Evolutionary conservation across 192 early-diverging fungal species (phyloP).

Genomic region (Podila epicladia): DNA sequence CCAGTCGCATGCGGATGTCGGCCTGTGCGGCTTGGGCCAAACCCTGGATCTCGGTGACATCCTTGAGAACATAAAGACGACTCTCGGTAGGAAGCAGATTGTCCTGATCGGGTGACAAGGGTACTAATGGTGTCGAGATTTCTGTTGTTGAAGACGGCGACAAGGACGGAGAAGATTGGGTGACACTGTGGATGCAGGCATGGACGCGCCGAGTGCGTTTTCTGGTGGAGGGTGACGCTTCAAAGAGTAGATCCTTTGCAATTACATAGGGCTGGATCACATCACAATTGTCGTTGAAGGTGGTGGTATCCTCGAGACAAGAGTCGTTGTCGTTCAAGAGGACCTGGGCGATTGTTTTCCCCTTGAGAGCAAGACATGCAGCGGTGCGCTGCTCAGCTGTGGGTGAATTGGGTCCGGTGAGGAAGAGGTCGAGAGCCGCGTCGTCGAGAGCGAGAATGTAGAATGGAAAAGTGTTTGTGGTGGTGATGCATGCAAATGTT

Average conservation of each 20-base stretch:
- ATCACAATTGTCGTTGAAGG: neutral
- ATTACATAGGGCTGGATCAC: conserved; percentile 15
- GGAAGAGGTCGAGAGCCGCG: conserved; percentile 31
- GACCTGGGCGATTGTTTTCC: conserved; percentile 9
- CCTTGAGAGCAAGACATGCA: neutral
- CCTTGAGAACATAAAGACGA: conserved; percentile 42
- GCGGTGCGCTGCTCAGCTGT: neutral
- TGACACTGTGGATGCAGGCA: conserved; percentile 22
- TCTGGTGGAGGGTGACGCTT: neutral
- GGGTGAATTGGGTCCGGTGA: neutral
- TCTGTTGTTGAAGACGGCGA: neutral
- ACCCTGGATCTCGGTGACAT: conserved; percentile 29
- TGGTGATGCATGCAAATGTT: conserved; percentile 34
- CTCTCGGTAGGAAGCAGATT: too few species aligned
- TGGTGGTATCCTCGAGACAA: neutral
- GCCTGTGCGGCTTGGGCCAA: conserved; percentile 12
- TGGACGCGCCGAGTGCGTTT: conserved; percentile 17
- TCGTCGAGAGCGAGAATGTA: conserved; percentile 24
- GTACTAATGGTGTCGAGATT: neutral
- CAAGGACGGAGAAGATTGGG: neutral
- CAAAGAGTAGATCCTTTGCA: neutral
- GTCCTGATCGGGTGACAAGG: neutral
- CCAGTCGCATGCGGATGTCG: conserved; percentile 1
- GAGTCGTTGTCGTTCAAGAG: neutral
- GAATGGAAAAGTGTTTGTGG: conserved; percentile 20